Base-by-base conservation (phyloP, 192 early-diverging fungal species). In the Jimgerdemannia flammicorona region DNA sequence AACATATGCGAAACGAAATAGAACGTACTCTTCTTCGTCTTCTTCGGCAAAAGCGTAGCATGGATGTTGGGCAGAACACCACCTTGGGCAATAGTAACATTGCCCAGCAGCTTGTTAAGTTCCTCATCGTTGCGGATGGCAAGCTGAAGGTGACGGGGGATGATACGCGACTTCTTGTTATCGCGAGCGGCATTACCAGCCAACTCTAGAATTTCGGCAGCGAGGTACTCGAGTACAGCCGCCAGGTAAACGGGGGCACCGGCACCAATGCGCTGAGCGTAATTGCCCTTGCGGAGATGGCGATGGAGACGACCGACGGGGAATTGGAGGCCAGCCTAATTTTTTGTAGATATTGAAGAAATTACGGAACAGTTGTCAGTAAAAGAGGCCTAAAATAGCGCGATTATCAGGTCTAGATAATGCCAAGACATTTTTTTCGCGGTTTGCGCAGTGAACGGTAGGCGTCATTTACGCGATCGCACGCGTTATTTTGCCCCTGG, bases 71-170 rank as follows among this genome's bases (percentile, higher is more conserved):
- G 87, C 74, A 93, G 79, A 43, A 94, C 91, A 88, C 92, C 93
- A 76, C 94, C 93, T 86, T 95, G 93, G 73, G 95, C 94, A 75
- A 96, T 96, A 78, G 94, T 95, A 75, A 96, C 94, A 78, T 88
- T 89, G 74, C 92, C 92, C 69, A 96, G 91, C 73, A 96, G 87
- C 86, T 94, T 95, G 91, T 96, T 96, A 74, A 96, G 84, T 84
- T 96, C 95, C 79, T 95, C 94, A 84, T 96, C 94, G 87, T 95
- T 95, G 73, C 95, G 84, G 89, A 95, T 95, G 86, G 94, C 92
- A 71, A 95, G 88, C 86, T 94, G 94, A 64, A 94, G 81, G 85
- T 96, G 94, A 70, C 95, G 90, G 71, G 95, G 95, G 74, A 95
- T 94, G 79, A 96, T 95, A 86, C 95, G 92, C 71, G 89, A 84